Base-by-base conservation (phyloP, 2,329 filamentous ascomycete genomes). In the Fusarium irregulare region DNA sequence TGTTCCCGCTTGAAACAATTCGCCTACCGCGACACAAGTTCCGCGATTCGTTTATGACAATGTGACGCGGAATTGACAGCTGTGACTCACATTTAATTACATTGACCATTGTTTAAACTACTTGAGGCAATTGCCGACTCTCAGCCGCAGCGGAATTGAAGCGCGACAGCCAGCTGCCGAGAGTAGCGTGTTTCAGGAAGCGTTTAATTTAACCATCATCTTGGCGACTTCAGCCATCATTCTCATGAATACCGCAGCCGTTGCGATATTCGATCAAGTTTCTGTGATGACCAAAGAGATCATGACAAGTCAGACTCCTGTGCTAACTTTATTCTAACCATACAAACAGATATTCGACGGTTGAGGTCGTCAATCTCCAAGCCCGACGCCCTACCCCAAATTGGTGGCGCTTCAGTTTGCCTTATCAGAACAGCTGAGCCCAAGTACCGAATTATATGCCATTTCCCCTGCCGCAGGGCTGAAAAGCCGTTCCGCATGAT, bases 391-490 rank as follows among this genome's bases (percentile, higher is more conserved):
- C 49, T 64, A 71, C 68, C 30, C 55, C 68, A 44, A 75, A 71
- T 75, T 73, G 56, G 73, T 75, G 73, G 73, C 73, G 71, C 68
- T 60, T 56, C 66, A 59, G 64, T 66, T 68, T 45, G 13, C 30
- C 21, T n/a, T n/a, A 3, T n/a, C 34, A n/a, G 18, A 37, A 56
- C 16, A 8, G 23, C 13, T 11, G 20, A 4, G 6, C 6, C 13
- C 12, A 12, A 61, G 13, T 47, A n/a, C 60, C 73, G 54, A 75
- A 75, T 75, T 69, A 75, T 20, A 66, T 40, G 14, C 40, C 3
- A 42, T 46, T 34, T 48, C 37, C 46, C 28, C 23, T 48, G 47
- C 56, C 66, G 65, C 73, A 74, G 73, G 73, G 73, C 73, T 75
- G 73, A 75, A 60, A 34, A 48, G 30, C 34, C 46, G 27, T 47